Percentiles rank a stretch among this genome's conserved stretches.
phyloP scores from a whole-genome alignment of 2,329 filamentous ascomycete genomes.

The Apiospora phragmitis region DNA sequence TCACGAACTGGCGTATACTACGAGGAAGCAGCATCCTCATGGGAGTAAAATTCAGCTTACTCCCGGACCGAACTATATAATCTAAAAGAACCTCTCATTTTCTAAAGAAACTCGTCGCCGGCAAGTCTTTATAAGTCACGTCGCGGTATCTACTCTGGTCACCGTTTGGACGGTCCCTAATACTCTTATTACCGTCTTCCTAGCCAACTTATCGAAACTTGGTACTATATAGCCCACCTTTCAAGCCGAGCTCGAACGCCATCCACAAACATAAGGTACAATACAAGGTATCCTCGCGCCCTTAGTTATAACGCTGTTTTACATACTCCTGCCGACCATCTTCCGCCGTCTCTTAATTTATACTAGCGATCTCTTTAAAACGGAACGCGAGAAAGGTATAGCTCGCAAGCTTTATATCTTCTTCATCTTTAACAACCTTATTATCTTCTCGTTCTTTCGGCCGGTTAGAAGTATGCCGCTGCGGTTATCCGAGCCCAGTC shows the following conservation, averaged over 20 bases:
- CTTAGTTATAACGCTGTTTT: slow-evolving; percentile 82
- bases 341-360: slow-evolving; percentile 84
- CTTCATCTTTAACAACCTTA: slow-evolving; percentile 95
- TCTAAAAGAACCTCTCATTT: no score
- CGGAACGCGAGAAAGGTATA: slow-evolving; percentile 87
- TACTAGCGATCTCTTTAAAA: slow-evolving; percentile 89
- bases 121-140: slow-evolving; percentile 73
- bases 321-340: slow-evolving; percentile 83
- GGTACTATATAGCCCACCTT: slow-evolving; percentile 80
- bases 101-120: slow-evolving; percentile 67
- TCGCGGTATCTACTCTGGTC: slow-evolving; percentile 82
- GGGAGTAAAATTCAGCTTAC: slow-evolving; percentile 78
- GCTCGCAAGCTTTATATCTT: slow-evolving; percentile 89
- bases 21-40: slow-evolving; percentile 76
- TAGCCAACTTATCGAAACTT: slow-evolving; percentile 82
- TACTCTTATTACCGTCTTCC: slow-evolving; percentile 89
- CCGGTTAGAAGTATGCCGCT: slow-evolving; percentile 72
- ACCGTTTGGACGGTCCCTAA: slow-evolving; percentile 89
- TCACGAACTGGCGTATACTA: slow-evolving; percentile 80
- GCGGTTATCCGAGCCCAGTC: slow-evolving; percentile 58
- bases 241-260: slow-evolving; percentile 56
- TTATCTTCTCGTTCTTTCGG: slow-evolving; percentile 89
- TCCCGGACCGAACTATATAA: slow-evolving; percentile 85
- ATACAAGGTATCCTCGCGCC: slow-evolving; percentile 92
- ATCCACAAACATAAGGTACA: slow-evolving; percentile 75